Base-by-base conservation (phyloP, 768 basidiomycete species). In the Leccinum olivaceopallidum region DNA sequence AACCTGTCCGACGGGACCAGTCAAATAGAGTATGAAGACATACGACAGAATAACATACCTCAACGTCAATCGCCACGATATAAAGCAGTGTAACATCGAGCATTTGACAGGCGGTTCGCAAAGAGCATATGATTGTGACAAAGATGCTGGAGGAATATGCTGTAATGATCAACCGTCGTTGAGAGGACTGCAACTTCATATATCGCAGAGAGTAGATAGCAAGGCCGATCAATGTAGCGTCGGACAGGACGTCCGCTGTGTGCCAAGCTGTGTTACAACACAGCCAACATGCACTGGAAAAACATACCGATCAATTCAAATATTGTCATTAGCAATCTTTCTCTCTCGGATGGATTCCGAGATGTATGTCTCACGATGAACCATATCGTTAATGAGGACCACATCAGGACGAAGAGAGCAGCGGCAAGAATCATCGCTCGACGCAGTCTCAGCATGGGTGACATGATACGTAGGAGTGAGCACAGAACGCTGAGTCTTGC, bases 231-330 rank as follows among this genome's bases (percentile, higher is more conserved):
- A 67, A 42, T 18, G 53, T 54, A 12, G 42, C 37, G 36, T 65
- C 69, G 13, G 67, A 63, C 10, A 73, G 28, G 36, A 73, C 49
- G 32, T 73, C 63, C 18, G 59, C 69, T 71, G 50, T 49, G 6
- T 32, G 49, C 18, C 56, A 5, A 52, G 14, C 16, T 26, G 20
- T 2, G 28, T 67, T 47, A 64, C 57, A 24, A 47, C 39, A 8
- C 24, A 26, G 5, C 10, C 26, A 34, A 47, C 6, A 5, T 28
- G 7, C 30, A 47, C 24, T 5, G 20, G 47, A 24, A 55, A 55
- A 42, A 54, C 58, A 26, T 49, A 65, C 68, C 18, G n/a, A 57
- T 59, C 14, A 69, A 55, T 55, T 67, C 68, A 53, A 55, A 59
- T 53, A 67, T 61, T 13, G 53, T 12, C 48, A 60, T 16, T 4